Conservation (phyloP, 371 early-diverging fungal genomes). For the Catenaria anguillulae region DNA sequence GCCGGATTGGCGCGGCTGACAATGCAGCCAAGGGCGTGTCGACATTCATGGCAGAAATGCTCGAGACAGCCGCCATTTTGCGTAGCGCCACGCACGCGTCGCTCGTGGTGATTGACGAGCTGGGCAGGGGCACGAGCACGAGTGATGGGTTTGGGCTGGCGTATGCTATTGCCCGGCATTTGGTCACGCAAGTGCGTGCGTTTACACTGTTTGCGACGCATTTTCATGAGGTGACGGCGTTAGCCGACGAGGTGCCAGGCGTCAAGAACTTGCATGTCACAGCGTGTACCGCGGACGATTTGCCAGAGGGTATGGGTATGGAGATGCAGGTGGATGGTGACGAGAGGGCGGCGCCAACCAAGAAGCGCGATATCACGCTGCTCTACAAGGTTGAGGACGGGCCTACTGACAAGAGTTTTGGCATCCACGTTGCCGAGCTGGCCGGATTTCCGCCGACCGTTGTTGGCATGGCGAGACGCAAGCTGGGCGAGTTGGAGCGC, state of each 20-base stretch:
- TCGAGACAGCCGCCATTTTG: conserved; percentile 91
- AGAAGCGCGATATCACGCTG: conserved; percentile 50
- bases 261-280: conserved; percentile 81
- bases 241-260: conserved; percentile 43
- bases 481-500: conserved; percentile 50
- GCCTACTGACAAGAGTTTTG: conserved; percentile 92
- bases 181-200: conserved; percentile 56
- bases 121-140: conserved; percentile 98
- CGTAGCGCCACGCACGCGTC: conserved; percentile 84
- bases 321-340: conserved; percentile 8
- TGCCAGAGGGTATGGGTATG: conserved; percentile 16
- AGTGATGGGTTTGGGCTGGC: conserved; percentile 65
- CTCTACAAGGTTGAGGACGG: conserved; percentile 78
- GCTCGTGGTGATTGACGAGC: conserved; percentile 97
- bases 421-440: conserved; percentile 93
- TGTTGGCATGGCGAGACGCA: conserved; percentile 31
- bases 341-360: too few species aligned
- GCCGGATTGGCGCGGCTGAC: conserved; percentile 96
- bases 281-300: conserved; percentile 35
- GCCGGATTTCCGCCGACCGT: conserved; percentile 84
- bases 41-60: conserved; percentile 98
- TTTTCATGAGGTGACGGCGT: conserved; percentile 90
- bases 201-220: conserved; percentile 92
- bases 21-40: conserved; percentile 91
- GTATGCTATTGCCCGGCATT: conserved; percentile 25